Evolutionary conservation across 2,329 filamentous ascomycete genomes (phyloP), one percentile per base, ranked within the genome.

Genomic region (Albophoma yamanashiensis): DNA sequence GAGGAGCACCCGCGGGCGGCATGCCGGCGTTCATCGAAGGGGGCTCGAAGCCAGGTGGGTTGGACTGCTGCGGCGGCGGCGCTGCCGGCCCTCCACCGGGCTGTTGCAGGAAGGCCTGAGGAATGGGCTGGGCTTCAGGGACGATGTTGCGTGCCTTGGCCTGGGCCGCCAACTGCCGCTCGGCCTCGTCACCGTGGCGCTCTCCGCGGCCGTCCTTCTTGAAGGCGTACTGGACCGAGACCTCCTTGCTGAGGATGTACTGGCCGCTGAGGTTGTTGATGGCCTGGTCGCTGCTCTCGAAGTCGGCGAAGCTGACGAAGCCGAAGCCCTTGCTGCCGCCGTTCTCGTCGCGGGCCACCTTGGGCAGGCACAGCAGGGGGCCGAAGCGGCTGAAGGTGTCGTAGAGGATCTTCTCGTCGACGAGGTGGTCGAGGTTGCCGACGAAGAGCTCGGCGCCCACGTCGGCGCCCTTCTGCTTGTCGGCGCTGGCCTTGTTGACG

Each of bases 161-260:
- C 75, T 97, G 90, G 36, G 89, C 87, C 38, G 94, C 94, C 55
- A 99, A 84, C 78, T 91, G 89, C 69, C 94, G 83, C 76, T 99
- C 94, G 38, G 94, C 94, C 67, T 92, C 84, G 72, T 99, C 94
- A 68, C 94, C 94, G 71, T 99, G 94, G 61, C 94, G 82, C 77
- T 97, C 93, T 67, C 93, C 93, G 77, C 96, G 96, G 66, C 94
- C 94, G 70, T 99, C 94, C 76, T 97, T 97, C 82, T 99, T 99
- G 83, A 96, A 97, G 45, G 94, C 94, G 74, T 97, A 99, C 75
- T 97, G 93, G 53, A 99, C 94, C 3, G 89, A 90, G 67, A 97
- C 89, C 74, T 96, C 90, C 78, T 96, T 96, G 80, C 94, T 96
- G 81, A 96, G 92, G 62, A 99, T 85, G 75, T 94, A 97, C 77